Evolutionary conservation across 805 yeast species (phyloP).

Genomic region (Metschnikowia proteae): DNA sequence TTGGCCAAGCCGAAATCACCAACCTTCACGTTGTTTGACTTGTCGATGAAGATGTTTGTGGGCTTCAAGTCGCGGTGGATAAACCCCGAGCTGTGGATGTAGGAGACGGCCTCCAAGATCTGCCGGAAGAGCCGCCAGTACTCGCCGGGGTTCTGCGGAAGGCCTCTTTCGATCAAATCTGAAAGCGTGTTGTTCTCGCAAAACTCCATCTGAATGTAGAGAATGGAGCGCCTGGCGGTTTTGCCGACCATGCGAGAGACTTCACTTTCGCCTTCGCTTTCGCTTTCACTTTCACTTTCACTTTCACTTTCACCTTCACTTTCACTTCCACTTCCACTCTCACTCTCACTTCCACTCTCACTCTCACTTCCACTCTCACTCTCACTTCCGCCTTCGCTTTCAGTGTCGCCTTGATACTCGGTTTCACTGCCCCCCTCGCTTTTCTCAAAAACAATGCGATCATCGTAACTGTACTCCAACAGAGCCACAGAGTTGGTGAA

Average conservation of each 20-base stretch:
- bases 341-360: conserved; percentile 9
- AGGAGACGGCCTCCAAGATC: conserved; percentile 81
- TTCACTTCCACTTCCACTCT: neutral
- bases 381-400: conserved; percentile 2
- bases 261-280: neutral
- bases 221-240: conserved; percentile 46
- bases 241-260: neutral
- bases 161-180: conserved; percentile 72
- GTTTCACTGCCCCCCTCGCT: conserved; percentile 10
- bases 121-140: conserved; percentile 91
- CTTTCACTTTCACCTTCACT: neutral
- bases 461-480: conserved; percentile 42
- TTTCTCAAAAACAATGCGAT: conserved; percentile 32
- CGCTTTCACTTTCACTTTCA: neutral
- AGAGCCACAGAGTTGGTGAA: conserved; percentile 63
- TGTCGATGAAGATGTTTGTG: conserved; percentile 91
- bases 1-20: conserved; percentile 98
- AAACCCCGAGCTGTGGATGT: conserved; percentile 90
- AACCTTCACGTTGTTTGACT: conserved; percentile 79
- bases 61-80: conserved; percentile 96
- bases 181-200: conserved; percentile 90
- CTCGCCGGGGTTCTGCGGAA: conserved; percentile 66
- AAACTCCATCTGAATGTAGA: conserved; percentile 97
- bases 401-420: conserved; percentile 10
- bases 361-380: conserved; percentile 7